These are phyloP conservation scores for Cyberlindnera americana DNA, from an alignment of 805 yeast species.

Conservation along the genomic window DNA sequence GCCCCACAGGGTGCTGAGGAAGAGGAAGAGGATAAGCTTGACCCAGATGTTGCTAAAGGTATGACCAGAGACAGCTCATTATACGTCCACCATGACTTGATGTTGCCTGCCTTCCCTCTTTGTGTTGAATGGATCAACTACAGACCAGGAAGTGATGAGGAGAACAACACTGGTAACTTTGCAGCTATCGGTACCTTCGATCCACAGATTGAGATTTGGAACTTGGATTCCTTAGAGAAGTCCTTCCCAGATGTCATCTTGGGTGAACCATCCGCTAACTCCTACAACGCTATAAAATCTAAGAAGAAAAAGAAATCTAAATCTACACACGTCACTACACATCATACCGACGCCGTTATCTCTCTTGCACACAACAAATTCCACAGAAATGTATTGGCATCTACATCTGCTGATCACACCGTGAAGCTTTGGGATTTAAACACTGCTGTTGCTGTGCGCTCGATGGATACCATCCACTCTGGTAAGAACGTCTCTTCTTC, in stretches of 20 bases:
- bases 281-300: slow-evolving; percentile 19
- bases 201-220: slow-evolving; percentile 97
- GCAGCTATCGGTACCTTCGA: slow-evolving; percentile 97
- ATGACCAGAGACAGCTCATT: slow-evolving; percentile 67
- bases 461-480: slow-evolving; percentile 67
- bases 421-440: slow-evolving; percentile 93
- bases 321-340: slow-evolving; percentile 56
- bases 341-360: slow-evolving; percentile 92
- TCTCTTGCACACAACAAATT: slow-evolving; percentile 78
- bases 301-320: slow-evolving; percentile 46
- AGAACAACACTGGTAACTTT: slow-evolving; percentile 69
- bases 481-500: slow-evolving; percentile 80
- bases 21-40: slow-evolving; percentile 59
- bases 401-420: slow-evolving; percentile 93
- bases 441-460: slow-evolving; percentile 70
- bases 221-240: slow-evolving; percentile 85
- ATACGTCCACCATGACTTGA: slow-evolving; percentile 93
- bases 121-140: slow-evolving; percentile 94
- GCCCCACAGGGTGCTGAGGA: slow-evolving; percentile 67
- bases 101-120: slow-evolving; percentile 96
- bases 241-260: slow-evolving; percentile 92
- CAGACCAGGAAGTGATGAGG: slow-evolving; percentile 48
- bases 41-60: slow-evolving; percentile 74
- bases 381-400: slow-evolving; percentile 83
- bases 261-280: slow-evolving; percentile 59